These are phyloP conservation scores for Trichoderma asperelloides DNA, from an alignment of 495 filamentous ascomycete species.

Conservation along the genomic window DNA sequence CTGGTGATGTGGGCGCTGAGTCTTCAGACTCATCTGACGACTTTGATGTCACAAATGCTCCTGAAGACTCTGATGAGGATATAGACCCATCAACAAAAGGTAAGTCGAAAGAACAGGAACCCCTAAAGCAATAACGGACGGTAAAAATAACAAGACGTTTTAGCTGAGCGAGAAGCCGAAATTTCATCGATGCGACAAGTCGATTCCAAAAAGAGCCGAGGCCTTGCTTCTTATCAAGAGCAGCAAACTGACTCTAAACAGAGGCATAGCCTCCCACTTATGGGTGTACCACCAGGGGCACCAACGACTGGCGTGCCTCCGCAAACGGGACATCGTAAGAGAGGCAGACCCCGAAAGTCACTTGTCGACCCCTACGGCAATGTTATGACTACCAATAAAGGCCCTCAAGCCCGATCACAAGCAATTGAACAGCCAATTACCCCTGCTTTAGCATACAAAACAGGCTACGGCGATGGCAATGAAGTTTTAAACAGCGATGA, in stretches of 20 bases:
- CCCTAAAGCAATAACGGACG: not conserved
- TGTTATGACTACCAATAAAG: not conserved
- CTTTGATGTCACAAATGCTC: conserved; percentile 16
- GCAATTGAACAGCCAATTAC: not conserved
- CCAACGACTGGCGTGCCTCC: not conserved
- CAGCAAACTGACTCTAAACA: not conserved
- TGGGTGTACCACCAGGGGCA: not conserved
- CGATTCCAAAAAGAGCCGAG: not conserved
- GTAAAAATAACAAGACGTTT: not conserved
- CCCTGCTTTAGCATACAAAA: not conserved
- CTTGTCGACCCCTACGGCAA: not conserved
- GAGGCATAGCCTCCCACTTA: not conserved
- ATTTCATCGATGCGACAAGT: not conserved
- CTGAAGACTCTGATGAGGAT: conserved; percentile 21
- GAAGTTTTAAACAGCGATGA: not conserved
- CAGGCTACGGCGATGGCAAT: not conserved
- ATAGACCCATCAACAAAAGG: conserved; percentile 12
- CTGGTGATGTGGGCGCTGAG: conserved; percentile 6
- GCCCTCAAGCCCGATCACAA: not conserved
- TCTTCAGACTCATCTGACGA: conserved; percentile 5
- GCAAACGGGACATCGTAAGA: not conserved
- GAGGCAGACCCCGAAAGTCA: not conserved
- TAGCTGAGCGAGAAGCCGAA: not conserved
- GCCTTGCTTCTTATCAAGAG: not conserved
- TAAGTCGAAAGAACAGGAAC: not conserved